Evolutionary conservation across 2,329 filamentous ascomycete genomes (phyloP), one percentile per base, ranked within the genome.

Genomic region (Fusarium begoniae): DNA sequence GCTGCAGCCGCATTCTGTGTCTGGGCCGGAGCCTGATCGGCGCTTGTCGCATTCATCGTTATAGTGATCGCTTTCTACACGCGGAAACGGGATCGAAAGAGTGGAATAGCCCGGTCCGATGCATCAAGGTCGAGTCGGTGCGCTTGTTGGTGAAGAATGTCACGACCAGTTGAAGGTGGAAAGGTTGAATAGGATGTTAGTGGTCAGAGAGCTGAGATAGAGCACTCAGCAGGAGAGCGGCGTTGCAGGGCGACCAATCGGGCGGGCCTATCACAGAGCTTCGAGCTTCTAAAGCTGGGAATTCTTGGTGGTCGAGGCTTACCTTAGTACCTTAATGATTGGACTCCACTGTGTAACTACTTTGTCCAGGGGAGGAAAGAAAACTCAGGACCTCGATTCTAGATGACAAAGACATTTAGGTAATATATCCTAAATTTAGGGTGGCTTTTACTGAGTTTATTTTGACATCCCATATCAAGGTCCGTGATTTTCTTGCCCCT

Each of bases 31-130:
- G 68, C 68, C 66, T 75, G 71, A 45, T 66, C 72, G 54, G 65
- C 64, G 56, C 48, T 75, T 54, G 74, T 79, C 75, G 77, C 73
- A 77, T 79, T 75, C 78, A 79, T 79, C 53, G 55, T 74, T 48
- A 51, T 69, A 57, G 66, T 70, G 55, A 60, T 69, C 63, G 71
- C 69, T 71, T 68, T 66, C 54, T 60, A 41, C 50, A 64, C 37
- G 55, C 51, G 55, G 41, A 56, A 56, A 65, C 37, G 62, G 66
- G 54, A 57, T 72, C 44, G 43, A 63, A 63, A 58, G 63, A 70
- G 57, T 72, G 43, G 26, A 57, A 58, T 41, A 62, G 58, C 63
- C 66, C 47, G 48, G 26, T 63, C 44, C 30, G 32, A 58, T 53
- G 69, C 68, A 75, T 76, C 63, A 56, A 69, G 58, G 66, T 64